Evolutionary conservation across 768 basidiomycete species (phyloP).

Genomic region (Kwoniella bestiolae): DNA sequence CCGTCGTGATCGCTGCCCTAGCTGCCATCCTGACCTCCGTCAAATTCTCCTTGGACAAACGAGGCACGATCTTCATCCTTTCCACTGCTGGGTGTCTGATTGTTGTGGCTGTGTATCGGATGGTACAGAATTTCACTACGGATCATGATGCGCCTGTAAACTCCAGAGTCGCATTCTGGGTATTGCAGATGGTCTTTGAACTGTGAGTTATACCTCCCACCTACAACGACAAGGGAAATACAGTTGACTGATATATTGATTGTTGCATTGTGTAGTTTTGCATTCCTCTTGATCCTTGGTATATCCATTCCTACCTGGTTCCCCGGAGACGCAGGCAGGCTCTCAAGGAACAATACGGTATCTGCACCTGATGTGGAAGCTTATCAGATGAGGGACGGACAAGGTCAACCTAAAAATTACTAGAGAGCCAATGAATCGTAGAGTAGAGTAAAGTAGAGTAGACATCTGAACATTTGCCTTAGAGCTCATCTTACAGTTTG

Average conservation of each 20-base stretch:
- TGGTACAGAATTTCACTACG: conserved; percentile 18
- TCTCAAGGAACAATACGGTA: neutral
- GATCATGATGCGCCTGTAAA: conserved; percentile 7
- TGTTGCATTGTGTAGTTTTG: conserved; percentile 21
- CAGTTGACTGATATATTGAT: neutral
- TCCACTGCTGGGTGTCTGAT: conserved; percentile 2
- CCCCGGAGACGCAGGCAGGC: conserved; percentile 21
- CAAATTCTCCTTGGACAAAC: conserved; percentile 16
- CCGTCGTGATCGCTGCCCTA: conserved; percentile 16
- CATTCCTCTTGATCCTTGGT: conserved; percentile 25
- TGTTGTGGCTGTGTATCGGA: conserved; percentile 26
- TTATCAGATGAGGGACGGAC: neutral
- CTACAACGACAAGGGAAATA: neutral
- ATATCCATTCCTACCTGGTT: conserved; percentile 36
- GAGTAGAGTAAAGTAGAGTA: too few species aligned
- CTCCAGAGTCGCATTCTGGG: conserved; percentile 25
- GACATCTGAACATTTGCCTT: too few species aligned
- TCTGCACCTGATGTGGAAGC: neutral
- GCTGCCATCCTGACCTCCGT: conserved; percentile 13
- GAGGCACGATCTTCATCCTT: conserved; percentile 22
- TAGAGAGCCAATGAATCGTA: too few species aligned
- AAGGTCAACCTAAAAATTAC: neutral
- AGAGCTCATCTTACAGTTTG: too few species aligned
- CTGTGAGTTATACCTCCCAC: conserved; percentile 19
- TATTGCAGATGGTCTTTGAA: conserved; percentile 32